Conservation (phyloP, 345 rosid species). For the Adansonia digitata region DNA sequence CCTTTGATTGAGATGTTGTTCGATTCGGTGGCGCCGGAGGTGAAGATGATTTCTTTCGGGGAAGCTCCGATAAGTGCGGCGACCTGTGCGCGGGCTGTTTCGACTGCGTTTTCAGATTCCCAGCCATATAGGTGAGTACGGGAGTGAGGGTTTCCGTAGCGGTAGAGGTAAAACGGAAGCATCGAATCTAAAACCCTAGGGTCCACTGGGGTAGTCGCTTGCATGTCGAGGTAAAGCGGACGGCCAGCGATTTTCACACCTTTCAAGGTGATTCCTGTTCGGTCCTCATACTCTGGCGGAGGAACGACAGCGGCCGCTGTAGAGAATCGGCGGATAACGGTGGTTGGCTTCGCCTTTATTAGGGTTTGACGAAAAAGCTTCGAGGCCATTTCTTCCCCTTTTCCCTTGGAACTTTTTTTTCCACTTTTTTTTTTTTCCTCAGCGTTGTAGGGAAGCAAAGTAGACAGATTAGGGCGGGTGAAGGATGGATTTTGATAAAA, state of each 20-base stretch:
- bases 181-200: slow-evolving; percentile 87
- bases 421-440: not conserved
- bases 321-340: slow-evolving; percentile 20
- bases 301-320: slow-evolving; percentile 23
- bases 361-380: slow-evolving; percentile 29
- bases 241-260: slow-evolving; percentile 64
- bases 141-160: slow-evolving; percentile 91
- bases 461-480: not conserved
- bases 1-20: slow-evolving; percentile 86
- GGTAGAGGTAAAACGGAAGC: slow-evolving; percentile 62
- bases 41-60: slow-evolving; percentile 80
- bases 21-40: slow-evolving; percentile 95
- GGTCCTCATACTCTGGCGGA: slow-evolving; percentile 39
- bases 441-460: not conserved
- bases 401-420: not conserved
- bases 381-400: slow-evolving; percentile 38
- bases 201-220: slow-evolving; percentile 90
- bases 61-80: slow-evolving; percentile 78
- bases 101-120: slow-evolving; percentile 92
- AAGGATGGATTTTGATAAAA: not conserved
- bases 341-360: not conserved
- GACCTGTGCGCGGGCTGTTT: slow-evolving; percentile 67
- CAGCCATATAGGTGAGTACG: slow-evolving; percentile 95
- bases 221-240: slow-evolving; percentile 73
- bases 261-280: slow-evolving; percentile 38